These are phyloP conservation scores for Gossypium thurberi DNA, from an alignment of 345 rosid species.

Conservation along the genomic window DNA sequence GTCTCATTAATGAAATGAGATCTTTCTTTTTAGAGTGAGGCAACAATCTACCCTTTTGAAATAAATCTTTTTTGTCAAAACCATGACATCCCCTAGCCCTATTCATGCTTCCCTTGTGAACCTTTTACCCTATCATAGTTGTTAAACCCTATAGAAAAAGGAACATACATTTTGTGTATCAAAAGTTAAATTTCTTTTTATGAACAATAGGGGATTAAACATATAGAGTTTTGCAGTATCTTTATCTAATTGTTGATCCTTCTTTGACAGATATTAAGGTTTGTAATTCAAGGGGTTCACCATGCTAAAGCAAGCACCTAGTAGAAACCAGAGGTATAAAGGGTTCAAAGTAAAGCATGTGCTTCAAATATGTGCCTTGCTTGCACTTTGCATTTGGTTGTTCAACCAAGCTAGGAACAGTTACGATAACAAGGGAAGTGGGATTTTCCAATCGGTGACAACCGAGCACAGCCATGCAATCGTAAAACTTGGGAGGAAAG, in stretches of 20 bases:
- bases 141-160: background rate
- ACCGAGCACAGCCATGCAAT: background rate
- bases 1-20: background rate
- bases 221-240: background rate
- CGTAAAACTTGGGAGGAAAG: conserved; percentile 50
- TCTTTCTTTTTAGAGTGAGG: background rate
- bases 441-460: background rate
- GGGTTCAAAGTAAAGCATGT: conserved; percentile 57
- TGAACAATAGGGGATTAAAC: background rate
- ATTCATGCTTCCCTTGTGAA: background rate
- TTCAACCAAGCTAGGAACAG: conserved; percentile 45
- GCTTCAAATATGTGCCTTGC: conserved; percentile 41
- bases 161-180: background rate
- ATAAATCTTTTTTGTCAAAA: background rate
- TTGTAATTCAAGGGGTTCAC: background rate
- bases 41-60: conserved; percentile 1
- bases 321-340: conserved; percentile 27
- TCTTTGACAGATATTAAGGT: background rate
- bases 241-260: background rate
- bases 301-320: conserved; percentile 41
- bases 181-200: background rate
- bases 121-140: background rate
- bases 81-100: background rate
- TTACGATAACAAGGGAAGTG: conserved; percentile 15
- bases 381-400: conserved; percentile 50